Evolutionary conservation across 768 basidiomycete genomes (phyloP).

Genomic region (Leccinum uliginosum): DNA sequence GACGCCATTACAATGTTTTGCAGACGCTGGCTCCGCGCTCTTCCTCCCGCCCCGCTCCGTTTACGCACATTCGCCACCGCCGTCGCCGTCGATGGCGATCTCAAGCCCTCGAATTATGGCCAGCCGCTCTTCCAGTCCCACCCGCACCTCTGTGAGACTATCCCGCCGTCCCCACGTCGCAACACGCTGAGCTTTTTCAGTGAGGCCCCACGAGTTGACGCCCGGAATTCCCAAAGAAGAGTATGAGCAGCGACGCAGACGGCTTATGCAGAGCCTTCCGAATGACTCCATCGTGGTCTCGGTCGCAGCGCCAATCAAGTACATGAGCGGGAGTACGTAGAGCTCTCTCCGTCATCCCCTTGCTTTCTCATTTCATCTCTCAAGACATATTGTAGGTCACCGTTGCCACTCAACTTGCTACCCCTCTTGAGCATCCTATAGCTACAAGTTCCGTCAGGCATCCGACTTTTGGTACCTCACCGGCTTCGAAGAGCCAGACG

Average conservation of each 20-base stretch:
- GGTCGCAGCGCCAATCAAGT: slow-evolving; percentile 76
- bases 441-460: slow-evolving; percentile 92
- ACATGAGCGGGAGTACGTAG: slow-evolving; percentile 74
- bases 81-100: slow-evolving; percentile 19
- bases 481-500: slow-evolving; percentile 90
- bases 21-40: not conserved
- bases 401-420: not conserved
- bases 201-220: slow-evolving; percentile 66
- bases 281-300: slow-evolving; percentile 71
- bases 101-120: slow-evolving; percentile 73
- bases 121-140: slow-evolving; percentile 79
- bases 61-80: slow-evolving; percentile 34
- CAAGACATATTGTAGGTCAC: slow-evolving; percentile 72
- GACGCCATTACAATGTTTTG: not conserved
- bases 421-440: slow-evolving; percentile 30
- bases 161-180: not conserved
- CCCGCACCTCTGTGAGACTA: slow-evolving; percentile 65
- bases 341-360: slow-evolving; percentile 8
- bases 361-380: slow-evolving; percentile 10
- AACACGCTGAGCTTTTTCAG: slow-evolving; percentile 28
- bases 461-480: slow-evolving; percentile 96
- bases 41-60: not conserved
- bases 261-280: slow-evolving; percentile 71
- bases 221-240: slow-evolving; percentile 77
- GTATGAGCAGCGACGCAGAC: slow-evolving; percentile 66